A percentile compares a stretch with the other conserved stretches of the same genome.
phyloP scores from a whole-genome alignment of 1,284 basidiomycete genomes.

The Irpex rosettiformis region DNA sequence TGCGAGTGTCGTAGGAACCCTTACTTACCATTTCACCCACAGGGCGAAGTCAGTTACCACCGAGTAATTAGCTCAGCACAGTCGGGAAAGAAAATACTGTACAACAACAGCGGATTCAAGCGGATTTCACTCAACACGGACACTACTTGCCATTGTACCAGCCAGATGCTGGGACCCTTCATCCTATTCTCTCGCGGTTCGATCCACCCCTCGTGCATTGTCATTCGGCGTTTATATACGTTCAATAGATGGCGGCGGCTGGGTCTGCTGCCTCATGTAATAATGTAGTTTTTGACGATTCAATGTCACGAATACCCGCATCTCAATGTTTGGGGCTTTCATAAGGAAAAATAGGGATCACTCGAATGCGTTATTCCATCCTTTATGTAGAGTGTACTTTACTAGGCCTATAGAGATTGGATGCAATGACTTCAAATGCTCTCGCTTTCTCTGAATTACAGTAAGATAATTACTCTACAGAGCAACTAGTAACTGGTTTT shows the following conservation, averaged over 20 bases:
- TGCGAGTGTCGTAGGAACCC: background rate
- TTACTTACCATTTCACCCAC: constrained; percentile 9
- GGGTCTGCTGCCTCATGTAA: background rate
- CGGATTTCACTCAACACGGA: background rate
- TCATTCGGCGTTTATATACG: background rate
- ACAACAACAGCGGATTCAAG: background rate
- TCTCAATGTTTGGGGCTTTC: background rate
- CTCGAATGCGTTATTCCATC: too few species aligned
- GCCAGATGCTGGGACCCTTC: background rate
- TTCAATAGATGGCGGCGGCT: background rate
- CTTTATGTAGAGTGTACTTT: too few species aligned
- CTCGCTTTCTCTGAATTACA: too few species aligned
- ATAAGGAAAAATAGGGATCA: too few species aligned
- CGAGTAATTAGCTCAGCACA: constrained; percentile 48
- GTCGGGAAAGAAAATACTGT: background rate
- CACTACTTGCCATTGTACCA: background rate
- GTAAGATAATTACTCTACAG: too few species aligned
- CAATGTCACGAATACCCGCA: background rate
- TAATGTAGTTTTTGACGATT: background rate
- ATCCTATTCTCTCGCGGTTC: background rate
- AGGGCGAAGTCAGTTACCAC: constrained; percentile 85
- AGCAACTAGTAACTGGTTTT: too few species aligned
- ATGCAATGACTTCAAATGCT: too few species aligned
- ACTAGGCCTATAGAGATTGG: too few species aligned
- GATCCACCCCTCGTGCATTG: too few species aligned